Conservation (phyloP, 176 grass and related monocot species). For the Dactylis glomerata region DNA sequence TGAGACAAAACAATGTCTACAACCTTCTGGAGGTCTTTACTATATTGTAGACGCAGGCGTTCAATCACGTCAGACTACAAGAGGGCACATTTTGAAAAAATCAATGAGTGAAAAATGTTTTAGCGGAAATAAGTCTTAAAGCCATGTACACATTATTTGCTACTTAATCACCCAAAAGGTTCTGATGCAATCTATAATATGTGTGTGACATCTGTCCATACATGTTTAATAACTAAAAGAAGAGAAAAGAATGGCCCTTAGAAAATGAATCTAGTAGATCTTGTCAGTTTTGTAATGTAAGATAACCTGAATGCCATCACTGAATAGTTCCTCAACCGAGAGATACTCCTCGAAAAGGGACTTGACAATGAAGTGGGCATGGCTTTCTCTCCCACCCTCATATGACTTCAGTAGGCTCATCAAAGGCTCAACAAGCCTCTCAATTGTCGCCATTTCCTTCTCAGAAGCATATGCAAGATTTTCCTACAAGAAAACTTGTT, state of each 20-base stretch:
- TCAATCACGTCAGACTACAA: constrained; percentile 92
- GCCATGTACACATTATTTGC: background rate
- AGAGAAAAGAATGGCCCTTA: background rate
- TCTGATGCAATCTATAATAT: background rate
- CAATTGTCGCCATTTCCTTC: constrained; percentile 75
- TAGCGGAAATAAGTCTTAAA: background rate
- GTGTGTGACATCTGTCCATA: background rate
- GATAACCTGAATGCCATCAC: constrained; percentile 81
- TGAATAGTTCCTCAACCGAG: constrained; percentile 89
- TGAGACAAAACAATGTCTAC: constrained; percentile 93
- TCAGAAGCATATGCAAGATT: constrained; percentile 58
- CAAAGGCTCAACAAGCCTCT: constrained; percentile 94
- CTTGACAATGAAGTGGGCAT: constrained; percentile 78
- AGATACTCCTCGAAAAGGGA: constrained; percentile 92
- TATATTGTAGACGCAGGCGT: constrained; percentile 67
- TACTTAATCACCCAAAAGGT: background rate
- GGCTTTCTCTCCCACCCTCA: constrained; percentile 86
- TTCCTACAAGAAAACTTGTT: constrained; percentile 39
- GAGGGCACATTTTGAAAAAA: background rate
- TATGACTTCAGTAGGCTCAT: constrained; percentile 82
- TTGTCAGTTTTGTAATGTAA: background rate
- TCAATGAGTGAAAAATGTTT: background rate
- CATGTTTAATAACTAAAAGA: background rate
- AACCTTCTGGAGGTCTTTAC: constrained; percentile 78
- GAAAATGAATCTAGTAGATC: constrained; percentile 20